Percentiles rank a stretch among this genome's conserved stretches.
These are phyloP conservation scores for Eimeria falciformis DNA, from an alignment of 169 alveolate species.

Conservation along the genomic window DNA sequence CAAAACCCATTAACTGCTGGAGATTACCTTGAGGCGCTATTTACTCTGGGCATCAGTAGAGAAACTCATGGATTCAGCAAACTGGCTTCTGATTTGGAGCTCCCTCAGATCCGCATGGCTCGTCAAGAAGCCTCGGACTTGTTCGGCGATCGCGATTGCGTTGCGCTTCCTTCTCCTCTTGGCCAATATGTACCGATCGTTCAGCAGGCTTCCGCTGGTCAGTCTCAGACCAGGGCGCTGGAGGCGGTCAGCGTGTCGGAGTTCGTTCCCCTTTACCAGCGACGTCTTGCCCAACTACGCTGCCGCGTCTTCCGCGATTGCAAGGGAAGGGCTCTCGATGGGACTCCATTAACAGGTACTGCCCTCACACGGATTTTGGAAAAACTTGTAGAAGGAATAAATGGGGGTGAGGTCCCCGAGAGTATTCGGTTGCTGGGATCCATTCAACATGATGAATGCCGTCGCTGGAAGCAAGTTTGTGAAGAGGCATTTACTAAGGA, in stretches of 20 bases:
- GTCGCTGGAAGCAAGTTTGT: slow-evolving; percentile 71
- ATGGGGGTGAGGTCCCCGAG: slow-evolving; percentile 75
- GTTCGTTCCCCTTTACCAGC: slow-evolving; percentile 68
- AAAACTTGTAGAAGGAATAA: slow-evolving; percentile 71
- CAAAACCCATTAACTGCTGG: slow-evolving; percentile 70
- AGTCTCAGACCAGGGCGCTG: slow-evolving; percentile 57
- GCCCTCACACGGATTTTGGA: slow-evolving; percentile 62
- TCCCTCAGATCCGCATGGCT: slow-evolving; percentile 71
- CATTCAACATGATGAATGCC: slow-evolving; percentile 72
- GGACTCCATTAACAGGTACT: slow-evolving; percentile 55
- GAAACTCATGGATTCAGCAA: slow-evolving; percentile 31
- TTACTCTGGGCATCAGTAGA: slow-evolving; percentile 14
- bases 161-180: slow-evolving; percentile 69
- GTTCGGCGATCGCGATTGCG: slow-evolving; percentile 70
- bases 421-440: slow-evolving; percentile 60
- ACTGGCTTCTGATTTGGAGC: slow-evolving; percentile 59
- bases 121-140: slow-evolving; percentile 73
- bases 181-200: slow-evolving; percentile 32
- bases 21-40: slow-evolving; percentile 75
- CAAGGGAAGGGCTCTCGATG: slow-evolving; percentile 62
- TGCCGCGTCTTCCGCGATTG: slow-evolving; percentile 69
- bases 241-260: slow-evolving; percentile 73
- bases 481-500: slow-evolving; percentile 70
- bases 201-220: slow-evolving; percentile 53
- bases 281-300: slow-evolving; percentile 71